Conservation (phyloP, 2,329 filamentous ascomycete species). For the Podosphaera aphanis region DNA sequence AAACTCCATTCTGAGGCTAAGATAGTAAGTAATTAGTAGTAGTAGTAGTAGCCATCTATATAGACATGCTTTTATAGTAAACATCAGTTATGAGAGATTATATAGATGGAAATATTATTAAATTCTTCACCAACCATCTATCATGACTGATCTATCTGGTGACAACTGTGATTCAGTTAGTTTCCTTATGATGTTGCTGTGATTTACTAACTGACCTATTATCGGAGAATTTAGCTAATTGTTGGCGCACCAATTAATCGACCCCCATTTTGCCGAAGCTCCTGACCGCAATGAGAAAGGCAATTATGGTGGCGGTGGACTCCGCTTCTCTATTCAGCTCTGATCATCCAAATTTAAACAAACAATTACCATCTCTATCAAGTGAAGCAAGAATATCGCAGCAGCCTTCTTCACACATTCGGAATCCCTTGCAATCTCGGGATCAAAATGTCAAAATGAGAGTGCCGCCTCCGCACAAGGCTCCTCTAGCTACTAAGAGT, state of each 20-base stretch:
- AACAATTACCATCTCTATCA: background rate
- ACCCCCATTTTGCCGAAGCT: background rate
- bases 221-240: background rate
- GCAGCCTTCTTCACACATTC: conserved; percentile 7
- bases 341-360: background rate
- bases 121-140: background rate
- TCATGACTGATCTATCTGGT: background rate
- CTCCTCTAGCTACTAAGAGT: conserved; percentile 9
- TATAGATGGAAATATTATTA: background rate
- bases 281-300: background rate
- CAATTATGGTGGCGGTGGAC: background rate
- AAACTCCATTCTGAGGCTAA: too few species aligned
- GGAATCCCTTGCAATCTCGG: conserved; percentile 9
- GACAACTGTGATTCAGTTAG: background rate
- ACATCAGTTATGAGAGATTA: background rate
- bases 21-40: too few species aligned
- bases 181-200: background rate
- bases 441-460: conserved; percentile 24
- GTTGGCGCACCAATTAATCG: background rate
- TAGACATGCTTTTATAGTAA: background rate
- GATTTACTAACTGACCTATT: background rate
- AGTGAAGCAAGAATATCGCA: conserved; percentile 1
- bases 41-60: background rate
- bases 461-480: conserved; percentile 17
- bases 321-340: background rate